These are phyloP conservation scores for Fonsecaea erecta DNA, from an alignment of 2,329 filamentous ascomycete genomes.

Conservation along the genomic window DNA sequence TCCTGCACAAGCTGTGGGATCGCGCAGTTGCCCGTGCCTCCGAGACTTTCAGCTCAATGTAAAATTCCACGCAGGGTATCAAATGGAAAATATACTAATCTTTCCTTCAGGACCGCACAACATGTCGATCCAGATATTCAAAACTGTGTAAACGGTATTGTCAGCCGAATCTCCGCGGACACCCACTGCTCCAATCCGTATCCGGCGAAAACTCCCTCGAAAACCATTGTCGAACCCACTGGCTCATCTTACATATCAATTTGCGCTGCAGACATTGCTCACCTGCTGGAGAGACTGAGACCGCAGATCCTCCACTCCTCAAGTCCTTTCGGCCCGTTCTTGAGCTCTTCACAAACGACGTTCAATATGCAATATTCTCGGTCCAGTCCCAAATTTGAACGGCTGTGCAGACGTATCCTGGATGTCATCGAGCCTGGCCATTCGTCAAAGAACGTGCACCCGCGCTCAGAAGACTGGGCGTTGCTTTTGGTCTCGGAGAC, in stretches of 20 bases:
- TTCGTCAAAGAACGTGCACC: constrained; percentile 35
- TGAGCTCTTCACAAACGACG: constrained; percentile 29
- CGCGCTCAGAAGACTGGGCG: constrained; percentile 35
- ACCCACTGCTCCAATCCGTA: constrained; percentile 28
- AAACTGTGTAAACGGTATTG: constrained; percentile 27
- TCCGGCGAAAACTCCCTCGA: background rate
- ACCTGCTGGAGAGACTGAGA: constrained; percentile 58
- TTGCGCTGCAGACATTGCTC: constrained; percentile 35
- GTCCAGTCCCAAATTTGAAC: constrained; percentile 31
- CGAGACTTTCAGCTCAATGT: constrained; percentile 73
- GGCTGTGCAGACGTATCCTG: constrained; percentile 31
- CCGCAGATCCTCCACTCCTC: constrained; percentile 78
- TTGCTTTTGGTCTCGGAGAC: constrained; percentile 20
- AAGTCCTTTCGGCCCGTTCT: constrained; percentile 28
- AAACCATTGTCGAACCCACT: background rate
- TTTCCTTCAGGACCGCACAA: constrained; percentile 40
- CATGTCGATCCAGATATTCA: constrained; percentile 26
- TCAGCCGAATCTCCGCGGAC: constrained; percentile 29
- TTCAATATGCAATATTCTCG: constrained; percentile 33
- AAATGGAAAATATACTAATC: constrained; percentile 23
- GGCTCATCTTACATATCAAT: constrained; percentile 20
- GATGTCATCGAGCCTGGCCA: constrained; percentile 35
- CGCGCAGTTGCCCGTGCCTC: constrained; percentile 79
- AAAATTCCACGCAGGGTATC: constrained; percentile 37
- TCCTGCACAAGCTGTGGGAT: constrained; percentile 74